Evolutionary conservation across 192 early-diverging fungal species (phyloP).

Genomic region (Chytriomyces sp.): DNA sequence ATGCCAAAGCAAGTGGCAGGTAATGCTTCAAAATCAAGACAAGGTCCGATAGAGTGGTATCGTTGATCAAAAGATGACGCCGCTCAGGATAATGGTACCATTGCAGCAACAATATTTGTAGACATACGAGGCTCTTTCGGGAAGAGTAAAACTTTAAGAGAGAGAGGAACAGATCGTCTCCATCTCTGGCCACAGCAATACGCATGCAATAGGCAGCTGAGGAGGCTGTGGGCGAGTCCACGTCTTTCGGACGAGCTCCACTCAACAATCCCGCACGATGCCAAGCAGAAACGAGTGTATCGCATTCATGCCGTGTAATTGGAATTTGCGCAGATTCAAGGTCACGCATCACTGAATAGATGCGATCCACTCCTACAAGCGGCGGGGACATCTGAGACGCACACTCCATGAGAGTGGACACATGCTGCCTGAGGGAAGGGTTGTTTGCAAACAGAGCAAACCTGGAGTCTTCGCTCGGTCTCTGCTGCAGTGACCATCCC

Average conservation of each 20-base stretch:
- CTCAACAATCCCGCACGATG: not conserved
- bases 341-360: not conserved
- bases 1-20: not conserved
- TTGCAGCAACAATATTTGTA: not conserved
- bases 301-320: not conserved
- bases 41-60: not conserved
- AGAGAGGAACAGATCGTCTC: not conserved
- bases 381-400: not conserved
- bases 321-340: not conserved
- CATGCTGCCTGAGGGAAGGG: not conserved
- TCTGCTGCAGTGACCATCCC: not conserved
- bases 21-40: not conserved
- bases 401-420: not conserved
- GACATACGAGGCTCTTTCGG: not conserved
- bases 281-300: not conserved
- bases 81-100: not conserved
- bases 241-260: not conserved
- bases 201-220: not conserved
- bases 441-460: not conserved
- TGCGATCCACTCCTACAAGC: not conserved
- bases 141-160: not conserved
- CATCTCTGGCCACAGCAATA: not conserved
- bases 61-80: not conserved
- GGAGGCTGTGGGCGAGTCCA: not conserved
- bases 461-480: not conserved